Percentiles rank a stretch among this genome's conserved stretches.
These are phyloP conservation scores for Quercus parvula DNA, from an alignment of 306 rosid species.

Conservation along the genomic window DNA sequence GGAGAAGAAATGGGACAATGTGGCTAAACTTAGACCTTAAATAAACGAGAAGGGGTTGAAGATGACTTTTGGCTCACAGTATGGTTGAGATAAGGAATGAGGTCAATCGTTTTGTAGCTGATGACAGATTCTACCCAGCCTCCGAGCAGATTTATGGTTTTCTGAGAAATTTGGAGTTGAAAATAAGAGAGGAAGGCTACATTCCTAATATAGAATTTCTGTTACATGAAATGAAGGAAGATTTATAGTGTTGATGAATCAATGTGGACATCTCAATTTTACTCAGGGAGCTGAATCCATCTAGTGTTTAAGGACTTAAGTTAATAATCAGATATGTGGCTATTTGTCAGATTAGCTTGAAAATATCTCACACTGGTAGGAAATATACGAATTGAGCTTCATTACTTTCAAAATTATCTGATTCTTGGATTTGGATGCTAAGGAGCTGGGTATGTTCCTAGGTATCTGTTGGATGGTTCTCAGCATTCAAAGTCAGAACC, in stretches of 20 bases:
- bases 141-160: constrained; percentile 43
- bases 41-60: constrained; percentile 61
- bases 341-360: neutral
- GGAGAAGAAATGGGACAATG: constrained; percentile 64
- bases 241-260: neutral
- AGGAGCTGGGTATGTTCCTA: neutral
- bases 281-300: neutral
- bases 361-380: too few relatives aligned
- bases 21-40: constrained; percentile 45
- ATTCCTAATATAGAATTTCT: constrained; percentile 8
- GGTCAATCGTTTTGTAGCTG: constrained; percentile 50
- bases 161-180: constrained; percentile 48
- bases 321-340: neutral
- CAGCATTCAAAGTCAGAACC: neutral
- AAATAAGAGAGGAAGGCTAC: constrained; percentile 43
- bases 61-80: constrained; percentile 53
- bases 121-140: constrained; percentile 44
- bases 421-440: neutral
- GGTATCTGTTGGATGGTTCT: neutral
- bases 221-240: constrained; percentile 2
- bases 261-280: neutral
- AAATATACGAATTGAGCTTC: too few relatives aligned
- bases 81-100: constrained; percentile 43
- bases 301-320: neutral
- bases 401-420: neutral